Evolutionary conservation across 1,139 yeast species (phyloP), one percentile per base, ranked within the genome.

Genomic region (Protomyces arabidopsidicola): DNA sequence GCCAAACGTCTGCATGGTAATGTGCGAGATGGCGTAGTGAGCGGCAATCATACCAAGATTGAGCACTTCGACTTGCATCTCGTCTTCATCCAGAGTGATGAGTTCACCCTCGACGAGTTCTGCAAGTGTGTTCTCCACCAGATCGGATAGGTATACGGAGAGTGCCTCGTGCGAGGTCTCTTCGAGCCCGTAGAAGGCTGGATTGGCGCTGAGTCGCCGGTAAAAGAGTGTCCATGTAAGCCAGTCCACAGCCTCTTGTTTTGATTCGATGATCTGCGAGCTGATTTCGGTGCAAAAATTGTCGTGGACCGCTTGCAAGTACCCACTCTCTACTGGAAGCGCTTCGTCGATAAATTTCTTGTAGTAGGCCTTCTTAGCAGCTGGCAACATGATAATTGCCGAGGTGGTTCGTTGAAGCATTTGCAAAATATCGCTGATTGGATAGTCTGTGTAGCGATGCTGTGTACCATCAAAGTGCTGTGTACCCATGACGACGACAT

Each of bases 191-290:
- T 95, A 95, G 72, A 83, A 95, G 67, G 95, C 85, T 1, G 98
- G 98, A 72, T 95, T 95, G 53, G 83, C 79, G 65, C 84, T 86
- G 27, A 93, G 73, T 61, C 98, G 78, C 67, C 95, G 79, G 75
- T 89, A 95, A 71, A 90, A 88, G 70, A 85, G 88, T 0, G 96
- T 82, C 74, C 83, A 88, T 0, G 97, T 88, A 51, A 95, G 72
- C 95, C 96, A 89, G 71, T 91, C 97, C 66, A 95, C 82, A 68
- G 96, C 88, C 68, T 88, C 95, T 70, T 91, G 97, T 71, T 88
- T 84, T 4, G 83, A 79, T 59, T 79, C 81, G 65, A 93, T 81
- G n/a, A 85, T 78, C 1, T 83, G 79, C 14, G 84, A 82, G 60
- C 87, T 82, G 16, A 90, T 84, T 69, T 90, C 98, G 51, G 83